A percentile compares a stretch with the other conserved stretches of the same genome.
Evolutionary conservation across 129 eudicot species (phyloP).

Genomic region (Helianthus tuberosus): DNA sequence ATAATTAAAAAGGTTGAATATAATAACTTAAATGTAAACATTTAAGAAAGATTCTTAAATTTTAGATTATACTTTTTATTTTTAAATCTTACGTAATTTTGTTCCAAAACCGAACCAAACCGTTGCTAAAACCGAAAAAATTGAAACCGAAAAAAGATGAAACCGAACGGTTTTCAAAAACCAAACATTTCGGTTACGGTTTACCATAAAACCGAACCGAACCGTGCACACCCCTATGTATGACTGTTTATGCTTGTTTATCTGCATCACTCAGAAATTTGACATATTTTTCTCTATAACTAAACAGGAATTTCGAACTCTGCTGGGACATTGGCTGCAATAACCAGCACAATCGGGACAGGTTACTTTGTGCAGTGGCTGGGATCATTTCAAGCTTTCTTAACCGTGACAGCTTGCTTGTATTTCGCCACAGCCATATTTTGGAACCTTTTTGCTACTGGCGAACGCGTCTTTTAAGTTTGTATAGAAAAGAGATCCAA

Average conservation of each 20-base stretch:
- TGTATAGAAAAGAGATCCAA: not conserved
- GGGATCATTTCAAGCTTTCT: slow-evolving; percentile 93
- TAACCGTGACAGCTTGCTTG: slow-evolving; percentile 77
- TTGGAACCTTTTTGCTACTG: slow-evolving; percentile 84
- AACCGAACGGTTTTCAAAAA: no score
- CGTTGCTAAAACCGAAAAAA: no score
- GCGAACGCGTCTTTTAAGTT: slow-evolving; percentile 71
- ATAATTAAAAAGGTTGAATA: no score
- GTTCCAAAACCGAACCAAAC: no score
- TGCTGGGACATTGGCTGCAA: slow-evolving; percentile 92
- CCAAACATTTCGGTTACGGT: no score
- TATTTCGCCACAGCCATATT: slow-evolving; percentile 77
- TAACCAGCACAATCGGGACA: slow-evolving; percentile 88
- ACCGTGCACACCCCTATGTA: no score
- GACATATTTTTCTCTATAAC: not conserved
- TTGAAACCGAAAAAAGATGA: no score
- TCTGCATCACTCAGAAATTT: not conserved
- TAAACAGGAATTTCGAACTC: slow-evolving; percentile 86
- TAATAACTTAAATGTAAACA: no score
- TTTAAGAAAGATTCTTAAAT: no score
- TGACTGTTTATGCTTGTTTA: not conserved
- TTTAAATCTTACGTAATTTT: no score
- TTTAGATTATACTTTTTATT: no score
- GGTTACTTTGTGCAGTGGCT: slow-evolving; percentile 93
- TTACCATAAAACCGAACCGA: no score